phyloP scores from a whole-genome alignment of 192 early-diverging fungal genomes.

The Coemansia sp. region DNA sequence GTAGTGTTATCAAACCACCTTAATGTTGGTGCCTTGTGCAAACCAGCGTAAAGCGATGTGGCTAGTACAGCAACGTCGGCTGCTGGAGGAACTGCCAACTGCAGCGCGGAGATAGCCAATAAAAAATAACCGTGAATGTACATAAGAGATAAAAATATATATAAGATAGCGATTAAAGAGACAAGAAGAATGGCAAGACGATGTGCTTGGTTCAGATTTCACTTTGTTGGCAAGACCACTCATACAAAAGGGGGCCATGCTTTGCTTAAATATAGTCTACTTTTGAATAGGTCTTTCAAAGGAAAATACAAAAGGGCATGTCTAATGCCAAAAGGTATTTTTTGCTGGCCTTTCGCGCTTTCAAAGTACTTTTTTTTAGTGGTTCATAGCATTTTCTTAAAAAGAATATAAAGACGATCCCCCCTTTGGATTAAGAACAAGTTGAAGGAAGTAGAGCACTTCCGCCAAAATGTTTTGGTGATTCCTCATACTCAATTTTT shows the following conservation, averaged over 20 bases:
- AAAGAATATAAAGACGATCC: too few species aligned
- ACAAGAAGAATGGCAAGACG: neutral
- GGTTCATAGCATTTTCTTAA: too few species aligned
- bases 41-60: neutral
- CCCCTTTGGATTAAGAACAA: too few species aligned
- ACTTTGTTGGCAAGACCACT: neutral
- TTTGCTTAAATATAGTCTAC: neutral
- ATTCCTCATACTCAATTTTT: too few species aligned
- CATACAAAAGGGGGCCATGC: neutral
- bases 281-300: neutral
- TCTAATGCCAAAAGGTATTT: neutral
- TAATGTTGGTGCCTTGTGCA: neutral
- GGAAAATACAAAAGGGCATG: neutral
- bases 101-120: neutral
- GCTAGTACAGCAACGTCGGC: neutral
- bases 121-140: neutral
- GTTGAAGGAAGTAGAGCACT: too few species aligned
- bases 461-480: too few species aligned
- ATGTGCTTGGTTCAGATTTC: too few species aligned
- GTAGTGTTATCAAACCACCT: neutral
- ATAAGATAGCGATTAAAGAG: neutral
- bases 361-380: too few species aligned
- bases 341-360: too few species aligned
- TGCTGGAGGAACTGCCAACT: neutral
- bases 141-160: neutral